Conservation (phyloP, 2,329 filamentous ascomycete species). For the Alternaria brassicicola region DNA sequence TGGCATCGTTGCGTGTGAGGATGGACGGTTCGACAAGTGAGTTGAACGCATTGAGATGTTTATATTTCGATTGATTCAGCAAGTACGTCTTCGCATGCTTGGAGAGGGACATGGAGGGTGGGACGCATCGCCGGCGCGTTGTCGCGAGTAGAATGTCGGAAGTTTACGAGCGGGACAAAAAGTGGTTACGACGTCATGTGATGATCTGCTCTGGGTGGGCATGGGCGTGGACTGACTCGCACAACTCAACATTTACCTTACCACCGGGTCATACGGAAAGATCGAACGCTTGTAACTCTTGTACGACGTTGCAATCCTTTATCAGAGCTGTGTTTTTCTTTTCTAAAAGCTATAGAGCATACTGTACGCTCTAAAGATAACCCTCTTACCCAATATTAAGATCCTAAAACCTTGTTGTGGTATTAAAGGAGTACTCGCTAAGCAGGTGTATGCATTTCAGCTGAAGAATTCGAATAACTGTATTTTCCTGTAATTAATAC, state of each 20-base stretch:
- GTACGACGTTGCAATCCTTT: too few species aligned
- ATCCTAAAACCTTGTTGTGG: too few species aligned
- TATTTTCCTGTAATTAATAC: too few species aligned
- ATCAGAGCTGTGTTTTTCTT: too few species aligned
- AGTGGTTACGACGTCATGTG: slow-evolving; percentile 23
- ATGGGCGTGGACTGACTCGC: slow-evolving; percentile 6
- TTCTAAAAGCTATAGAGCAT: too few species aligned
- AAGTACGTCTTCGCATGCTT: slow-evolving; percentile 45
- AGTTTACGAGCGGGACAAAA: slow-evolving; percentile 15
- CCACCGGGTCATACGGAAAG: too few species aligned
- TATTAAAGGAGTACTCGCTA: too few species aligned
- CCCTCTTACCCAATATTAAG: too few species aligned
- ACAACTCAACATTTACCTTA: background rate
- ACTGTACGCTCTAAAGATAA: too few species aligned
- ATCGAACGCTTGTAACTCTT: too few species aligned
- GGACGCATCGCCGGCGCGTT: slow-evolving; percentile 32
- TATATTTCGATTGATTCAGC: slow-evolving; percentile 41
- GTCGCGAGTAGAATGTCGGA: slow-evolving; percentile 8
- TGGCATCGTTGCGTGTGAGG: slow-evolving; percentile 26
- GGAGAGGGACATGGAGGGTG: slow-evolving; percentile 48
- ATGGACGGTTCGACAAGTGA: slow-evolving; percentile 27
- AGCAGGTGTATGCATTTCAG: too few species aligned
- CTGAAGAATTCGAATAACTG: too few species aligned
- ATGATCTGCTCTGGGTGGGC: background rate
- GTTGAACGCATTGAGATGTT: slow-evolving; percentile 50